phyloP scores from a whole-genome alignment of 2,329 filamentous ascomycete species.

The Dothidotthia symphoricarpi region DNA sequence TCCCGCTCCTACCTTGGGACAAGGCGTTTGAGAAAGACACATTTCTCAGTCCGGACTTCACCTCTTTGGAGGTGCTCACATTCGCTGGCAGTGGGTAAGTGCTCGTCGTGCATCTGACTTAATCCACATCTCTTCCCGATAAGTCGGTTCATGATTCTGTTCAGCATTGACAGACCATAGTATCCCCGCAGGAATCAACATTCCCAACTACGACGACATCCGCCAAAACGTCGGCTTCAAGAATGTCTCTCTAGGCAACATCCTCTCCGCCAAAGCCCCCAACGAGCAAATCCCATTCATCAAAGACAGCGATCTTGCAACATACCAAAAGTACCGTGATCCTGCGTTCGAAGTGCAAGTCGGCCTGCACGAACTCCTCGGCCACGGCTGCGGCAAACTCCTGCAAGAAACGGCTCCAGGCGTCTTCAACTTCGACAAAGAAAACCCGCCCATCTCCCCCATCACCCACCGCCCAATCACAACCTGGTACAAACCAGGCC shows the following conservation, averaged over 20 bases:
- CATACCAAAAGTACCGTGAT: conserved; percentile 82
- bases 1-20: conserved; percentile 85
- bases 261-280: conserved; percentile 84
- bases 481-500: conserved; percentile 90
- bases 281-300: conserved; percentile 94
- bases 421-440: conserved; percentile 81
- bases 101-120: background rate
- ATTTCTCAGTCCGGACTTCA: conserved; percentile 94
- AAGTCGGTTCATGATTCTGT: no score
- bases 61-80: conserved; percentile 84
- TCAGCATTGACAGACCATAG: conserved; percentile 12
- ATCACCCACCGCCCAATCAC: conserved; percentile 73
- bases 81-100: conserved; percentile 62
- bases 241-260: conserved; percentile 90
- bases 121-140: no score
- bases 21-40: conserved; percentile 93
- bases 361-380: conserved; percentile 83
- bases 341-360: conserved; percentile 93
- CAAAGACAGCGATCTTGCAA: conserved; percentile 68
- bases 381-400: conserved; percentile 90
- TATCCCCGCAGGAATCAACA: conserved; percentile 60
- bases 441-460: conserved; percentile 78
- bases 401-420: conserved; percentile 83
- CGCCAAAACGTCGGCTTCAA: conserved; percentile 85
- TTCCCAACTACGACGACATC: conserved; percentile 62